These are phyloP conservation scores for Actinomortierella ambigua DNA, from an alignment of 371 early-diverging fungal species.

Conservation along the genomic window DNA sequence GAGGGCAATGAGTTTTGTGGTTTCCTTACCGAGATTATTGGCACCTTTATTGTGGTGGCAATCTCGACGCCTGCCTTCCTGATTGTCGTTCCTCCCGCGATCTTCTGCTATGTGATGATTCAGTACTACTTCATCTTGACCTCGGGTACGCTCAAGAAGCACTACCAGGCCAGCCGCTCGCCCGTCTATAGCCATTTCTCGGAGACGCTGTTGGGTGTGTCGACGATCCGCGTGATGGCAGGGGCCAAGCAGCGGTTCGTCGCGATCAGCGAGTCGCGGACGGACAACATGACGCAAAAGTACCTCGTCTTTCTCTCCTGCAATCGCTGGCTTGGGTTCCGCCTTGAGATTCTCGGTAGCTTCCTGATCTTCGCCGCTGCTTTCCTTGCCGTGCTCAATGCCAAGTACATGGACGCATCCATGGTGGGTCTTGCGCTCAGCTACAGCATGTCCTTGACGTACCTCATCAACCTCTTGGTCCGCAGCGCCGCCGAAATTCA, in stretches of 20 bases:
- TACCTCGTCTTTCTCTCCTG: constrained; percentile 70
- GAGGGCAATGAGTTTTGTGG: constrained; percentile 25
- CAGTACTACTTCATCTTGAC: constrained; percentile 74
- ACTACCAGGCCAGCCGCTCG: constrained; percentile 81
- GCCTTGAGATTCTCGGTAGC: constrained; percentile 44
- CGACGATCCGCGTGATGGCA: constrained; percentile 79
- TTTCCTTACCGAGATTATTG: constrained; percentile 49
- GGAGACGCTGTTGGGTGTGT: constrained; percentile 76
- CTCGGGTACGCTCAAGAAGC: constrained; percentile 78
- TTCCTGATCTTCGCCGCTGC: constrained; percentile 19
- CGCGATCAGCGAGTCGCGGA: constrained; percentile 47
- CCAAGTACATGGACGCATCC: constrained; percentile 47
- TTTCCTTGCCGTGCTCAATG: constrained; percentile 23
- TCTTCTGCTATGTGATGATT: constrained; percentile 63
- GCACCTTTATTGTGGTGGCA: constrained; percentile 67
- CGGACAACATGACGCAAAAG: constrained; percentile 67
- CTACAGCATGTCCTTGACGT: constrained; percentile 56
- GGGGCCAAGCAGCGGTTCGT: constrained; percentile 58
- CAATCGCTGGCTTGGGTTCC: constrained; percentile 22
- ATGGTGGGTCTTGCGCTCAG: constrained; percentile 70
- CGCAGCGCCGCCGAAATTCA: constrained; percentile 55
- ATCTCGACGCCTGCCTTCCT: constrained; percentile 70
- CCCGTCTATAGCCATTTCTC: constrained; percentile 88
- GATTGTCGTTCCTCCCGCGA: constrained; percentile 61
- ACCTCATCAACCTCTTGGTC: constrained; percentile 12